Conservation (phyloP, 2,329 filamentous ascomycete genomes). For the Ophiocordyceps camponoti-leonardi region DNA sequence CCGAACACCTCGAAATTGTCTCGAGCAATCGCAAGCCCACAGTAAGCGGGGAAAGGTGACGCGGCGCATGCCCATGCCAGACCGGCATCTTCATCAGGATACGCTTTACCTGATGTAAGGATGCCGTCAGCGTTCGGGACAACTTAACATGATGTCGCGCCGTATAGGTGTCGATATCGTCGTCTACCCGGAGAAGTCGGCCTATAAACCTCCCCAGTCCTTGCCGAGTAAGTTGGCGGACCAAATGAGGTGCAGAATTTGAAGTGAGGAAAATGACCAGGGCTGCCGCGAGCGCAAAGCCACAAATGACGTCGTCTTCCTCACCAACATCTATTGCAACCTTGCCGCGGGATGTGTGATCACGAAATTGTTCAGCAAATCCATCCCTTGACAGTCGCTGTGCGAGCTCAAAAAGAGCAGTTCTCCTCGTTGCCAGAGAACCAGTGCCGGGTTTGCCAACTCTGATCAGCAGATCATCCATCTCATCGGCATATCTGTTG, state of each 20-base stretch:
- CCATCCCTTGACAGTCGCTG: slow-evolving; percentile 41
- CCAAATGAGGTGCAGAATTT: slow-evolving; percentile 40
- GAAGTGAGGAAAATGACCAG: slow-evolving; percentile 44
- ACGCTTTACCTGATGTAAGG: slow-evolving; percentile 36
- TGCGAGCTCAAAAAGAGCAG: slow-evolving; percentile 41
- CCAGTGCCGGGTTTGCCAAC: slow-evolving; percentile 32
- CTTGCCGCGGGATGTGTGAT: slow-evolving; percentile 53
- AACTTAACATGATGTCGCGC: slow-evolving; percentile 52
- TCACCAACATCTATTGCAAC: slow-evolving; percentile 45
- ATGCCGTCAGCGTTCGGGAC: slow-evolving; percentile 43
- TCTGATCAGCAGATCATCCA: slow-evolving; percentile 45
- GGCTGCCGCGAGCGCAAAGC: slow-evolving; percentile 47
- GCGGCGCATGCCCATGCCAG: slow-evolving; percentile 39
- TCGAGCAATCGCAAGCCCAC: slow-evolving; percentile 48
- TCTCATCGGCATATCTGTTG: slow-evolving; percentile 46
- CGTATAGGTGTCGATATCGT: slow-evolving; percentile 42
- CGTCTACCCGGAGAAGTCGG: slow-evolving; percentile 31
- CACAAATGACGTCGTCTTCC: slow-evolving; percentile 42
- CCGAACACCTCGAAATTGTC: slow-evolving; percentile 11
- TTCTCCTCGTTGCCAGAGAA: slow-evolving; percentile 34
- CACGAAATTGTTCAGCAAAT: slow-evolving; percentile 54
- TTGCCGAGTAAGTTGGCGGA: slow-evolving; percentile 37
- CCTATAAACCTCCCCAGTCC: slow-evolving; percentile 37
- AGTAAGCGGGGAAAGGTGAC: slow-evolving; percentile 41
- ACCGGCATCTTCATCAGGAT: slow-evolving; percentile 33